Conservation (phyloP, 2,329 filamentous ascomycete genomes). For the Colletotrichum gloeosporioides region DNA sequence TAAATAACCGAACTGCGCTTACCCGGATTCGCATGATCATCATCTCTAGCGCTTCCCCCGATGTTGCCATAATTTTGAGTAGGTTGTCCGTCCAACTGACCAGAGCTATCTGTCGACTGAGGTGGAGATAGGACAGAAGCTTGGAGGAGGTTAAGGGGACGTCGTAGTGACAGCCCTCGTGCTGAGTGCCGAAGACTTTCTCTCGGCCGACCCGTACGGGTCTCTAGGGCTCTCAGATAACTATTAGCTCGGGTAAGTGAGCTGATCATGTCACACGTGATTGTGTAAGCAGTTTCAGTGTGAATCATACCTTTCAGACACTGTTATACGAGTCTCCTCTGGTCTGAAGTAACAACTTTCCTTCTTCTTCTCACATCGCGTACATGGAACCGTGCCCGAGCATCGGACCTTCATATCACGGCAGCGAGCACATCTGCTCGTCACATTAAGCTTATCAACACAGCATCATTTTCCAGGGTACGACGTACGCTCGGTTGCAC, state of each 20-base stretch:
- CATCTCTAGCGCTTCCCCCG: not conserved
- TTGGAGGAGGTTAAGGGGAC: not conserved
- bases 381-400: not conserved
- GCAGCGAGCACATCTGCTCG: not conserved
- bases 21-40: not conserved
- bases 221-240: not conserved
- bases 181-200: not conserved
- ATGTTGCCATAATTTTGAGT: not conserved
- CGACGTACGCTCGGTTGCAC: not conserved
- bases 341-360: conserved; percentile 1
- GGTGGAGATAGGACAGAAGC: not conserved
- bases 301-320: not conserved
- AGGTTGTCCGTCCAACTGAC: not conserved
- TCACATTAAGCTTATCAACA: not conserved
- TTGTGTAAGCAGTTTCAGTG: not conserved
- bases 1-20: not conserved
- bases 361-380: not conserved
- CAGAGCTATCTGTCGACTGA: not conserved
- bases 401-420: conserved; percentile 7
- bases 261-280: not conserved
- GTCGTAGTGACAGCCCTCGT: not conserved
- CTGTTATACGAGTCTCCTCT: not conserved
- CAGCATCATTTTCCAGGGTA: not conserved
- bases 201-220: not conserved
- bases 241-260: not conserved